Conservation (phyloP, 2,329 filamentous ascomycete species). For the Scortechinia acanthostroma region DNA sequence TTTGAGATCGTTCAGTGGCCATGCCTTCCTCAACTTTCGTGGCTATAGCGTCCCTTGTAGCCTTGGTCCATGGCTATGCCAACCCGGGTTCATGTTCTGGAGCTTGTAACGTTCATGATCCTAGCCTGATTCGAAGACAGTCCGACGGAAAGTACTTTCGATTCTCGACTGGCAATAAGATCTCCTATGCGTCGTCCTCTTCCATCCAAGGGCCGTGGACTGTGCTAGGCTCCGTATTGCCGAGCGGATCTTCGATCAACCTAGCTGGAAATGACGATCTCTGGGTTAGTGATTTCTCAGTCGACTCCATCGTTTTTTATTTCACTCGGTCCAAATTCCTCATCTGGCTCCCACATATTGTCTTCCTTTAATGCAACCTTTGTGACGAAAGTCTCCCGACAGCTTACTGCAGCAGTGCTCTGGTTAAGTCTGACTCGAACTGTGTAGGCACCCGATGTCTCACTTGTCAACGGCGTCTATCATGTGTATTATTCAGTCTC, state of each 20-base stretch:
- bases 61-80: constrained; percentile 12
- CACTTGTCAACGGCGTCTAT: constrained; percentile 46
- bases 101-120: constrained; percentile 27
- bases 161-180: constrained; percentile 29
- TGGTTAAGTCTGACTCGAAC: not conserved
- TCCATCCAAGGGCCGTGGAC: constrained; percentile 31
- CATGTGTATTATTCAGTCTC: constrained; percentile 66
- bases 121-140: constrained; percentile 23
- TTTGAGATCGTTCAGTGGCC: too few species aligned
- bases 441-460: constrained; percentile 53
- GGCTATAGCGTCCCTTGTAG: constrained; percentile 2
- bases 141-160: constrained; percentile 31
- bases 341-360: not conserved
- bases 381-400: too few species aligned
- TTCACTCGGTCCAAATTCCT: not conserved
- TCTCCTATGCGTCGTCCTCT: constrained; percentile 27
- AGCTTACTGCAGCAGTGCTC: too few species aligned
- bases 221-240: constrained; percentile 27
- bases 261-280: constrained; percentile 28
- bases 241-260: constrained; percentile 26
- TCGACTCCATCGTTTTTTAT: not conserved
- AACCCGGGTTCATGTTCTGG: constrained; percentile 26
- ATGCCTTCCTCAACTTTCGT: too few species aligned
- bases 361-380: too few species aligned
- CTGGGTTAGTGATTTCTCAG: constrained; percentile 22